Conservation (phyloP, 768 basidiomycete species). For the Mycena filopes region DNA sequence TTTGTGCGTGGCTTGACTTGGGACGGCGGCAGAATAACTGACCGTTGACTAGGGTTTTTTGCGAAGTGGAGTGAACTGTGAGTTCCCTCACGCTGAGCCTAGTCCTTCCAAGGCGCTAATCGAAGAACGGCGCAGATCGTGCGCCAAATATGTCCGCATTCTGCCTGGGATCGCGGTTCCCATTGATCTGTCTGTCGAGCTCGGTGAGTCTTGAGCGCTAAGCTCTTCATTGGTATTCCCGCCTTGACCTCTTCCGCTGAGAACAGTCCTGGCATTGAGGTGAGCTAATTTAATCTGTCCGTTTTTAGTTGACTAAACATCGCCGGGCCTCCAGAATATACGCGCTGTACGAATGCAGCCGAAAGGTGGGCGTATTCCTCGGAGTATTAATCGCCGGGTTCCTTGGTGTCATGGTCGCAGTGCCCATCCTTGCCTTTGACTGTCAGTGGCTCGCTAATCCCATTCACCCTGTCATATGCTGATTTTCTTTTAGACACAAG, state of each 20-base stretch:
- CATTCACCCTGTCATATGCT: background rate
- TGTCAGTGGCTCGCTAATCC: conserved; percentile 10
- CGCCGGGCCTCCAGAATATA: conserved; percentile 9
- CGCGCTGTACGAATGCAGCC: conserved; percentile 24
- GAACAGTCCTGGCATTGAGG: conserved; percentile 29
- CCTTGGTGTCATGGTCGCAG: conserved; percentile 33
- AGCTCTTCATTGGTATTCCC: no score
- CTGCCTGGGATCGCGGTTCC: conserved; percentile 31
- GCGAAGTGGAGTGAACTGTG: conserved; percentile 30
- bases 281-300: background rate
- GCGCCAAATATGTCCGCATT: conserved; percentile 26
- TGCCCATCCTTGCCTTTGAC: conserved; percentile 30
- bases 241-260: background rate
- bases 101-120: background rate
- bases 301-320: background rate
- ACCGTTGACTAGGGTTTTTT: conserved; percentile 27
- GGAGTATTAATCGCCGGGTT: conserved; percentile 19
- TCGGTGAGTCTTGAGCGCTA: background rate
- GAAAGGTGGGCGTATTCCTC: conserved; percentile 21
- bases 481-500: conserved; percentile 21
- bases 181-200: conserved; percentile 30
- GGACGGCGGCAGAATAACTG: background rate
- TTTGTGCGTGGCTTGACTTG: conserved; percentile 13
- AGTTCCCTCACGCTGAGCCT: background rate
- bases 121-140: background rate